Percentiles rank a stretch among this genome's conserved stretches.
These are phyloP conservation scores for Phytophthora europaea DNA, from an alignment of 352 stramenopile genomes.

Conservation along the genomic window DNA sequence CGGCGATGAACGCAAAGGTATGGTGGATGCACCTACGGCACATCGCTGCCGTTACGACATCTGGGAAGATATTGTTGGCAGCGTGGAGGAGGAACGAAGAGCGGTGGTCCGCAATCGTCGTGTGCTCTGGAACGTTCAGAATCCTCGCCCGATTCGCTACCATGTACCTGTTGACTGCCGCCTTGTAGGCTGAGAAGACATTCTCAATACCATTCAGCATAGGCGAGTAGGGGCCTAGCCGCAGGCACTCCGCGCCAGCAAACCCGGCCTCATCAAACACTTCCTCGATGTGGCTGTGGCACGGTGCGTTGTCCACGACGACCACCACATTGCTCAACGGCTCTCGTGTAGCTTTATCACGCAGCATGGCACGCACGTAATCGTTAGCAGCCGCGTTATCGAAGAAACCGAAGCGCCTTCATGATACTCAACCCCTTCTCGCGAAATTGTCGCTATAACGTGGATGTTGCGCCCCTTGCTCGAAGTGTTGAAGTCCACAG, in stretches of 20 bases:
- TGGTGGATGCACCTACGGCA: conserved; percentile 1
- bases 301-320: not conserved
- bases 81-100: not conserved
- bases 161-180: not conserved
- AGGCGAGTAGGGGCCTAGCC: not conserved
- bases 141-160: not conserved
- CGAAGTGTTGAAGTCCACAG: not conserved
- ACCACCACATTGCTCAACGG: not conserved
- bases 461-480: not conserved
- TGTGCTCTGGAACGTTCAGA: not conserved
- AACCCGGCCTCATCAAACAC: conserved; percentile 1
- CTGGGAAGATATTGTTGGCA: not conserved
- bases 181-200: not conserved
- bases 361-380: not conserved
- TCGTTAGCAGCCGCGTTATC: not conserved
- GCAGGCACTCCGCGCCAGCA: not conserved
- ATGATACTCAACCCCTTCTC: not conserved
- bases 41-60: not conserved
- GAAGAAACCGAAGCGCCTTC: not conserved
- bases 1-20: not conserved
- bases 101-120: not conserved
- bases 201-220: conserved; percentile 2
- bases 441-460: not conserved
- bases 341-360: not conserved
- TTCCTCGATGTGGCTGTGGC: not conserved